Evolutionary conservation across 2,329 filamentous ascomycete species (phyloP), one percentile per base, ranked within the genome.

Genomic region (Tolypocladium ovalisporum): DNA sequence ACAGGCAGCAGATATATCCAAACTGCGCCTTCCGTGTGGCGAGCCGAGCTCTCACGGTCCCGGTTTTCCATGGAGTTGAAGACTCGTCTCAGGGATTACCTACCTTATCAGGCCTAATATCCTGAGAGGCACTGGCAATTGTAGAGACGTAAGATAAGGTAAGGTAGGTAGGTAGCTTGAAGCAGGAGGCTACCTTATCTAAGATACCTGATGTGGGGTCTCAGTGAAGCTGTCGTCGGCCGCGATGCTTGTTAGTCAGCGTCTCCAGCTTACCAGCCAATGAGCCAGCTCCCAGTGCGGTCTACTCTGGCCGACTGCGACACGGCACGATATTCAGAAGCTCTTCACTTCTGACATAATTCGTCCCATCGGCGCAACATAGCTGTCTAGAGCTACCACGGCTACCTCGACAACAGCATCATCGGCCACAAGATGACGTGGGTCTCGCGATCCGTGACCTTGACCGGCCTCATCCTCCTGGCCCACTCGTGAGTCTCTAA

Each of bases 391-490:
- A 10, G 29, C 47, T 9, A 15, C 19, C 47, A 5, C 29, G 19
- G 29, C 47, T 9, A 15, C 19, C 29, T 34, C 29, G 10, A 34
- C 49, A 24, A 52, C 35, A 15, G 29, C 9, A 27, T 8, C 29
- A 22, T 40, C n/a, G 37, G 9, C 13, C 51, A 34, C 59, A 70
- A 62, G 55, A 93, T 94, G 89, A 82, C 85, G 57, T 83, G 87
- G 77, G 71, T 89, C 62, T 87, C 89, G 27, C 86, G 83, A 61
- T 72, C 84, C 4, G 79, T 91, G 60, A 92, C 90, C 59, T 72
- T 84, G 58, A 74, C 92, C 59, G 93, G 93, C 62, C 78, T 93
- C 15, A 64, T 96, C 57, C 81, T 97, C 62, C 81, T 97, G 22
- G 84, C 86, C 52, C 93, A 97, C 73, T 89, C 92, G 93, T 97